Evolutionary conservation across 1,284 basidiomycete genomes (phyloP).

Genomic region (Baeospora myosura): DNA sequence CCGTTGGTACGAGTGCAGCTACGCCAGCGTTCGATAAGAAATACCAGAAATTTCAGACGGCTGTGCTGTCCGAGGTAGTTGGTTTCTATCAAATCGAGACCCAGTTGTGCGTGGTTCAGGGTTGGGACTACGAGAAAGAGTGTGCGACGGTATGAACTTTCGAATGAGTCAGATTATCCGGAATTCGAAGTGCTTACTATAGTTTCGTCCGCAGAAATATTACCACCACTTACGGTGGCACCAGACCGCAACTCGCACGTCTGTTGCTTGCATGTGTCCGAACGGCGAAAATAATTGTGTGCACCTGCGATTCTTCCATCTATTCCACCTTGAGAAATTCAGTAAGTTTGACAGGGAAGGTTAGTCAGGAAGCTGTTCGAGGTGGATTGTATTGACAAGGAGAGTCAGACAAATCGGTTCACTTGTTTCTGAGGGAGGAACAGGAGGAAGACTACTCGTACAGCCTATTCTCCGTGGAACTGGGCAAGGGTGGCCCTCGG

Average conservation of each 20-base stretch:
- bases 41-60: not conserved
- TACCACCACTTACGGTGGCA: too few relatives aligned
- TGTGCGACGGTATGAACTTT: not conserved
- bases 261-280: too few relatives aligned
- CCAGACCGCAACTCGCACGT: too few relatives aligned
- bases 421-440: not conserved
- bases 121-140: not conserved
- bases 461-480: not conserved
- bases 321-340: too few relatives aligned
- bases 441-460: not conserved
- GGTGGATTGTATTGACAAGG: not conserved
- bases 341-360: too few relatives aligned
- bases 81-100: not conserved
- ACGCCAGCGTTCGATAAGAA: too few relatives aligned
- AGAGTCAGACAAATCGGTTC: not conserved
- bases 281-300: too few relatives aligned
- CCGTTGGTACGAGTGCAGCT: too few relatives aligned
- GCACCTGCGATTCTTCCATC: too few relatives aligned
- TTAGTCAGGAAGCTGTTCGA: not conserved
- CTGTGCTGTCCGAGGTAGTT: not conserved
- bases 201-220: too few relatives aligned
- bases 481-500: not conserved
- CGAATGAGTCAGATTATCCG: too few relatives aligned
- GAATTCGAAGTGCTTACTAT: too few relatives aligned
- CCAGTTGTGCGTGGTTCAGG: not conserved